A percentile compares a stretch with the other conserved stretches of the same genome.
Conservation (phyloP, 345 rosid species). For the Luvunga scandens region DNA sequence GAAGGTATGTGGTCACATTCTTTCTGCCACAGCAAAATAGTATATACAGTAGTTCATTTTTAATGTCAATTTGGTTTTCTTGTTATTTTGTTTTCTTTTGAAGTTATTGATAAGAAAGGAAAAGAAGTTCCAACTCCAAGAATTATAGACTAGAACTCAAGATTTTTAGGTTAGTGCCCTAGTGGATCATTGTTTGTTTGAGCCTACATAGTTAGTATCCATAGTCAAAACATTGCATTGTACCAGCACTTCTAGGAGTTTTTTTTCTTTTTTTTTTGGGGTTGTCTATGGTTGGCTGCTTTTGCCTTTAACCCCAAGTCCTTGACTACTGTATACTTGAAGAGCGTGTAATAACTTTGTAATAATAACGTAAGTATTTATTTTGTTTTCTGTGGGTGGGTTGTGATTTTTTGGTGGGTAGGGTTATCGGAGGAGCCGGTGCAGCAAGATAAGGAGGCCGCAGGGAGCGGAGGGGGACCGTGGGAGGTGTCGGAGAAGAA, state of each 20-base stretch:
- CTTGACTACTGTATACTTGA: not conserved
- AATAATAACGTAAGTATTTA: not conserved
- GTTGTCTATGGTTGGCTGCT: not conserved
- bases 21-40: not conserved
- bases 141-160: not conserved
- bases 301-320: not conserved
- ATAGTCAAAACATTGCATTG: not conserved
- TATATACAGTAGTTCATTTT: not conserved
- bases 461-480: conserved; percentile 52
- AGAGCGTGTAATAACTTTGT: too few relatives aligned
- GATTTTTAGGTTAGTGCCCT: conserved; percentile 2
- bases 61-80: not conserved
- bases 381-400: not conserved
- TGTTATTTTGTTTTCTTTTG: not conserved
- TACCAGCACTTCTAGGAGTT: not conserved
- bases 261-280: not conserved
- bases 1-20: conserved; percentile 49
- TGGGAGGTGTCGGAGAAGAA: conserved; percentile 49
- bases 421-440: conserved; percentile 88
- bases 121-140: not conserved
- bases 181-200: not conserved
- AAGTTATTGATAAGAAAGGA: not conserved
- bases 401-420: conserved; percentile 36
- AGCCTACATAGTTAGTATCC: not conserved
- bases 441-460: conserved; percentile 67